Evolutionary conservation across 2,329 filamentous ascomycete genomes (phyloP).

Genomic region (Arthrobotrys entomopaga): DNA sequence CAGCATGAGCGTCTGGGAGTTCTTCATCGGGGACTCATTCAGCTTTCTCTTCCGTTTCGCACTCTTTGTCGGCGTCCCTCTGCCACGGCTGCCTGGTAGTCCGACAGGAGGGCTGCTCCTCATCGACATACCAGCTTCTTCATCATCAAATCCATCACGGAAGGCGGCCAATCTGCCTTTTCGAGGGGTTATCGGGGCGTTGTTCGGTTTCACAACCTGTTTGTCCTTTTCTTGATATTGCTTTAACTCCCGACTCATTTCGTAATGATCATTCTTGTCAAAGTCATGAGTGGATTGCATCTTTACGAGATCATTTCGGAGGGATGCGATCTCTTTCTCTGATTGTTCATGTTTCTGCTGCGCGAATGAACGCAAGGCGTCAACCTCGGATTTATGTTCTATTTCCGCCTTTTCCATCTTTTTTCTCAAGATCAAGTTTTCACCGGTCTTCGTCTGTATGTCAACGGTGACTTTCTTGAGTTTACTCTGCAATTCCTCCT

Average conservation of each 20-base stretch:
- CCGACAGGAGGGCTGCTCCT: constrained; percentile 49
- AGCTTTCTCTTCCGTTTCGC: constrained; percentile 53
- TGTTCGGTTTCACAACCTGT: constrained; percentile 13
- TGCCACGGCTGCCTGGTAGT: constrained; percentile 30
- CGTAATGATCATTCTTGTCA: constrained; percentile 35
- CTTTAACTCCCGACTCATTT: constrained; percentile 40
- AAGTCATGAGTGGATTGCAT: constrained; percentile 43
- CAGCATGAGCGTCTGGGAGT: constrained; percentile 43
- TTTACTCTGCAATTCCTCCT: constrained; percentile 40
- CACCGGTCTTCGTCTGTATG: constrained; percentile 41
- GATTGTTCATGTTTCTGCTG: constrained; percentile 40
- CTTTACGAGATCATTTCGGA: constrained; percentile 17
- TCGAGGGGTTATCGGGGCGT: constrained; percentile 24
- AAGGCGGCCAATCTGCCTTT: constrained; percentile 32
- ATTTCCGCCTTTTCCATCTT: constrained; percentile 48
- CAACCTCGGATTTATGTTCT: constrained; percentile 38
- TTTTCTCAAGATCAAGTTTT: constrained; percentile 37
- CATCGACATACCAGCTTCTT: constrained; percentile 43
- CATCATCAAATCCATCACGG: constrained; percentile 52
- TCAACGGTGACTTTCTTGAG: constrained; percentile 36
- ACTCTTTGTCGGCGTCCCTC: constrained; percentile 45
- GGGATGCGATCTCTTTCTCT: constrained; percentile 26
- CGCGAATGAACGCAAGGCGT: constrained; percentile 28
- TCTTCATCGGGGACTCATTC: constrained; percentile 50
- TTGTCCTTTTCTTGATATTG: constrained; percentile 41